phyloP scores from a whole-genome alignment of 2,329 filamentous ascomycete genomes.

The Elsinoe fawcettii region DNA sequence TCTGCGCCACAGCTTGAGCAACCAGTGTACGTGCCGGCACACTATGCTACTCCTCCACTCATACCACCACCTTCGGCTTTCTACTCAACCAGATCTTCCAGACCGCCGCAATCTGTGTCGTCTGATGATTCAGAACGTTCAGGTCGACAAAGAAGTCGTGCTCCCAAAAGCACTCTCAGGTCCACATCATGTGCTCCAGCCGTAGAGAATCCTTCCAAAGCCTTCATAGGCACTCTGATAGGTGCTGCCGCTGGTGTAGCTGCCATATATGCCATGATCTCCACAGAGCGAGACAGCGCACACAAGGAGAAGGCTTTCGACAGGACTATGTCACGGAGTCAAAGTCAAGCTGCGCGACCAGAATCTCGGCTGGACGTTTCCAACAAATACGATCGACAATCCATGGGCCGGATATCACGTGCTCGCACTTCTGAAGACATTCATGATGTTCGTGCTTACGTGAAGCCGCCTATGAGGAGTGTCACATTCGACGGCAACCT shows the following conservation, averaged over 20 bases:
- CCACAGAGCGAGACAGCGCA: slow-evolving; percentile 46
- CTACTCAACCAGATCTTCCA: background rate
- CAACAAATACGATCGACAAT: slow-evolving; percentile 1
- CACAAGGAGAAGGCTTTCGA: slow-evolving; percentile 36
- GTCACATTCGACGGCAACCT: background rate
- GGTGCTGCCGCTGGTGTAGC: slow-evolving; percentile 72
- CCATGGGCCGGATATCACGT: slow-evolving; percentile 2
- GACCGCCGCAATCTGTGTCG: background rate
- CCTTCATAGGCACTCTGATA: slow-evolving; percentile 60
- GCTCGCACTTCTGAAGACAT: slow-evolving; percentile 12
- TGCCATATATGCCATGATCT: slow-evolving; percentile 66
- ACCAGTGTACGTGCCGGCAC: background rate
- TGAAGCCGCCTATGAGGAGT: slow-evolving; percentile 2
- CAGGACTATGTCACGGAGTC: slow-evolving; percentile 20
- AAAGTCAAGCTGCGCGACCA: slow-evolving; percentile 18
- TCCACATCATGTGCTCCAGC: slow-evolving; percentile 23
- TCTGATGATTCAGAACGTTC: background rate
- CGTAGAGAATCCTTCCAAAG: slow-evolving; percentile 24
- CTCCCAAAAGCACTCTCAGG: background rate
- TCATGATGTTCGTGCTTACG: slow-evolving; percentile 10
- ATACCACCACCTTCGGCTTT: background rate
- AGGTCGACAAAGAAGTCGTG: background rate
- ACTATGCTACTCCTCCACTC: background rate
- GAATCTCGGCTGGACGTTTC: slow-evolving; percentile 5
- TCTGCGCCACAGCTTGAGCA: background rate